phyloP scores from a whole-genome alignment of 2,329 filamentous ascomycete genomes.

The Hypoxylon sp. region DNA sequence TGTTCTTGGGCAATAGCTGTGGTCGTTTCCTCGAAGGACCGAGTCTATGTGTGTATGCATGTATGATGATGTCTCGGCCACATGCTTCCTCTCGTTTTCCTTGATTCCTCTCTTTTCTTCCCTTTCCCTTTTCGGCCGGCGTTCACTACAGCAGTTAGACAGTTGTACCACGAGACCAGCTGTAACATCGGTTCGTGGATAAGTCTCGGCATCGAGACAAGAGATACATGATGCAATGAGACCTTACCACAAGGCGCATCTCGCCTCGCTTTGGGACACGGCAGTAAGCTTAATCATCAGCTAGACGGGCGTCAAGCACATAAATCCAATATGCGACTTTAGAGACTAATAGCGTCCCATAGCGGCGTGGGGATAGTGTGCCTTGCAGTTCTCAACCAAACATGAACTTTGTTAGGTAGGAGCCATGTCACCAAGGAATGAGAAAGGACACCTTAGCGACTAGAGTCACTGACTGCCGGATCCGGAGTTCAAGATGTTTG shows the following conservation, averaged over 20 bases:
- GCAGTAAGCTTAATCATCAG: conserved; percentile 41
- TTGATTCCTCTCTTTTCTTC: conserved; percentile 6
- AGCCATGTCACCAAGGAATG: conserved; percentile 12
- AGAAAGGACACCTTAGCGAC: conserved; percentile 2
- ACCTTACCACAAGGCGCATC: conserved; percentile 43
- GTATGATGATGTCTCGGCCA: conserved; percentile 48
- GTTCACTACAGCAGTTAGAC: conserved; percentile 32
- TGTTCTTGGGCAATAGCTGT: conserved; percentile 39
- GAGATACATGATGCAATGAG: conserved; percentile 44
- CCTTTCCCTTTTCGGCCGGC: conserved; percentile 15
- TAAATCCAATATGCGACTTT: conserved; percentile 19
- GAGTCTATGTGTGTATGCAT: conserved; percentile 47
- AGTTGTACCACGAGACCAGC: conserved; percentile 40
- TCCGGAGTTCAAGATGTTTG: conserved; percentile 6
- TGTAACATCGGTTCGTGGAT: conserved; percentile 41
- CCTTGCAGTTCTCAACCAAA: conserved; percentile 28
- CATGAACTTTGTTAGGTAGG: conserved; percentile 16
- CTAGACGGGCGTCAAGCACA: conserved; percentile 22
- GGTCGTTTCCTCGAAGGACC: conserved; percentile 48
- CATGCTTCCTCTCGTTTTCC: conserved; percentile 36
- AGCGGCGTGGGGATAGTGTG: conserved; percentile 24
- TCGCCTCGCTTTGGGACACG: conserved; percentile 39
- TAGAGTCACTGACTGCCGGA: conserved; percentile 10
- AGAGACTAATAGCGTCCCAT: conserved; percentile 12
- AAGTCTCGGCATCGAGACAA: conserved; percentile 41